These are phyloP conservation scores for Metarhizium guizhouense DNA, from an alignment of 2,329 filamentous ascomycete genomes.

Conservation along the genomic window DNA sequence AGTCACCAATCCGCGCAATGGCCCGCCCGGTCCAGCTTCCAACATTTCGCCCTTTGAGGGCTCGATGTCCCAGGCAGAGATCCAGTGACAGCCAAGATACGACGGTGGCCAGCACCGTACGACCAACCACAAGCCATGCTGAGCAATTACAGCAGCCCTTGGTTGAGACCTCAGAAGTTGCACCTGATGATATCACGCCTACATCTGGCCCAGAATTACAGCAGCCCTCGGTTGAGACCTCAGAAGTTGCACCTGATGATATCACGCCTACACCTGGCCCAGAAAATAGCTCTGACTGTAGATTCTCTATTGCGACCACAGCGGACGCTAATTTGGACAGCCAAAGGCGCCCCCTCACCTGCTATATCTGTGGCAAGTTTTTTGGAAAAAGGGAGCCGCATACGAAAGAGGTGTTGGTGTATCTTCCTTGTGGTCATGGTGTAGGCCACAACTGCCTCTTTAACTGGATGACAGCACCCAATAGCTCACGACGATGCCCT, in stretches of 20 bases:
- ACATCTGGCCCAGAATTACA: neutral
- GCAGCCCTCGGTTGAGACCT: neutral
- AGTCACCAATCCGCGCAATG: neutral
- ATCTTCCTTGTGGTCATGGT: constrained; percentile 18
- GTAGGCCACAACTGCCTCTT: constrained; percentile 16
- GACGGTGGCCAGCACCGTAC: neutral
- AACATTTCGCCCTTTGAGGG: neutral
- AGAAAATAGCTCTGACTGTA: neutral
- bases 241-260: neutral
- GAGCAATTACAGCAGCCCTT: neutral
- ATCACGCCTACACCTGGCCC: neutral
- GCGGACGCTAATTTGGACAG: neutral
- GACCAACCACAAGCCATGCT: neutral
- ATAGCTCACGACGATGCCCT: constrained; percentile 6
- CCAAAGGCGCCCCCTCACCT: neutral
- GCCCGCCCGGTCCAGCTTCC: neutral
- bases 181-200: neutral
- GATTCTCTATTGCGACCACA: constrained; percentile 2
- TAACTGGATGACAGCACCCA: constrained; percentile 1
- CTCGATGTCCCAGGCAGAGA: neutral
- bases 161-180: neutral
- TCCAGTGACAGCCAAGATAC: neutral
- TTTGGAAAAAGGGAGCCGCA: neutral
- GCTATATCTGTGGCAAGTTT: constrained; percentile 6
- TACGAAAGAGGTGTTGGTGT: constrained; percentile 9